Base-by-base conservation (phyloP, 495 filamentous ascomycete species). In the Penicillium tannophilum region DNA sequence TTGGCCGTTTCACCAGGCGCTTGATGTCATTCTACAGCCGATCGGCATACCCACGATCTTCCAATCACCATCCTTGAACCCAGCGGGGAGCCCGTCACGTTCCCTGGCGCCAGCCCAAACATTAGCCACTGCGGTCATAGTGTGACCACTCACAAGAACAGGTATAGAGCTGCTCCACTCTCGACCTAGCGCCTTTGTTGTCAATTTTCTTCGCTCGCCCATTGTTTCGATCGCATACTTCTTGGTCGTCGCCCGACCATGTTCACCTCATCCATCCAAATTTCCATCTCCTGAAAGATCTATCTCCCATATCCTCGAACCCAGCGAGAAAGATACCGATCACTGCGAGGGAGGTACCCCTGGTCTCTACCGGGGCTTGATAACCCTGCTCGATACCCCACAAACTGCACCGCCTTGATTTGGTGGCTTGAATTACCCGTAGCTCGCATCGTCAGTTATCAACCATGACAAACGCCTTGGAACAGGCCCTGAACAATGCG, bases 1-100 rank as follows among this genome's bases (percentile, higher is more conserved):
- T 62, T 62, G 56, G 61, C 55, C 60, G 72, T 76, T 76, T 75
- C 72, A 73, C 69, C 58, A 69, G 61, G 69, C 75, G 73, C 75
- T 61, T 77, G 73, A 77, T 77, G 75, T 77, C 75, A 76, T 76
- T 61, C 53, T 52, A 58, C 55, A 59, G 41, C 9, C 54, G 70
- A 76, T 72, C 70, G 56, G 58, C 67, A 49, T 44, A 39, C 55
- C 59, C 67, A 56, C 57, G 60, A 58, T 59, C 52, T 62, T 65
- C 62, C 67, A 68, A 70, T 65, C 62, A 70, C 61, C 49, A 43
- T 24, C 35, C 49, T 26, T 44, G 52, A 28, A 41, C 33, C 23
- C 35, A 35, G 54, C 54, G 41, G 53, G 55, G 43, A 44, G 42
- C 42, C 42, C 60, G 30, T 41, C 54, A 53, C 20, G 12, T 55